These are phyloP conservation scores for Ulota crispa DNA, from an alignment of 225 moss, liverwort and hornwort species.

Conservation along the genomic window DNA sequence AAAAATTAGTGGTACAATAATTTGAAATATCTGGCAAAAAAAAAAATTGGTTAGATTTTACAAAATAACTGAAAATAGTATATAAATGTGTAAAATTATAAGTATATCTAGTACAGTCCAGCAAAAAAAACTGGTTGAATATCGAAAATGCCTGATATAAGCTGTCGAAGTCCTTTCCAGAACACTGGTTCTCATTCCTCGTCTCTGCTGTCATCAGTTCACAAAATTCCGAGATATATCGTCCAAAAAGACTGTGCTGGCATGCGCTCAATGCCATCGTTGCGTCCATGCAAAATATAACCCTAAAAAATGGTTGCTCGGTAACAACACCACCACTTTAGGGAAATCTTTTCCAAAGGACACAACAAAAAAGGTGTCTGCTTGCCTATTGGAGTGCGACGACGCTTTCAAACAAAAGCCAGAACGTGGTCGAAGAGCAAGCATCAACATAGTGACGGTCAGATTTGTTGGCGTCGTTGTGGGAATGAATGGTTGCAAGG, in stretches of 20 bases:
- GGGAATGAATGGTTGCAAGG: not conserved
- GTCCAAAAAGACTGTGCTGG: conserved; percentile 30
- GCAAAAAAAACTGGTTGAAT: too few relatives aligned
- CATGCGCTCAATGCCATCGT: not conserved
- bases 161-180: too few relatives aligned
- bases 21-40: too few relatives aligned
- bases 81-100: too few relatives aligned
- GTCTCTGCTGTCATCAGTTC: conserved; percentile 30
- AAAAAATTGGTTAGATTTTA: too few relatives aligned
- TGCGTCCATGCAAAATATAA: not conserved
- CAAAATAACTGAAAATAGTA: too few relatives aligned
- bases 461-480: not conserved
- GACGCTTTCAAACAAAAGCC: not conserved
- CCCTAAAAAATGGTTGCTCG: not conserved
- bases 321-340: too few relatives aligned
- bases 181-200: too few relatives aligned
- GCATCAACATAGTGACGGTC: not conserved
- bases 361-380: not conserved
- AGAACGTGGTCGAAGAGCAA: not conserved
- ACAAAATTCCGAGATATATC: conserved; percentile 24
- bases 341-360: not conserved
- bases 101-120: too few relatives aligned
- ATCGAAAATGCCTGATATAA: too few relatives aligned
- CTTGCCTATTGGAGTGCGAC: not conserved
- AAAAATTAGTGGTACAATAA: too few relatives aligned